A percentile compares a stretch with the other conserved stretches of the same genome.
Conservation (phyloP, 805 yeast genomes). For the Lachancea cidri region DNA sequence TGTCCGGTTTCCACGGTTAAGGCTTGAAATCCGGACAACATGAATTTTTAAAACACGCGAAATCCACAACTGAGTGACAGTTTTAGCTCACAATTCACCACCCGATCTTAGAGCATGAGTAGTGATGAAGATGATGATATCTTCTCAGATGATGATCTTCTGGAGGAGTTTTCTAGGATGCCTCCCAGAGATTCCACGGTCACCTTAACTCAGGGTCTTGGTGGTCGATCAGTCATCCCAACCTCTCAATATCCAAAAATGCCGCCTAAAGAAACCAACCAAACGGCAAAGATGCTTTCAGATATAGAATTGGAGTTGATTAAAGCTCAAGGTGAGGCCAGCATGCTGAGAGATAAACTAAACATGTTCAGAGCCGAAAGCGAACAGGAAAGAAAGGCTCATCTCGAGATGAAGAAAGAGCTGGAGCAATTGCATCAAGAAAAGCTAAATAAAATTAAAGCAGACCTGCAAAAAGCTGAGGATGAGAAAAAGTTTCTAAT, state of each 20-base stretch:
- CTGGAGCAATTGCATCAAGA: slow-evolving; percentile 19
- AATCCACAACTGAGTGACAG: neutral
- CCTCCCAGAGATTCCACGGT: slow-evolving; percentile 26
- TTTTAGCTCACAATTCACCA: too few species aligned
- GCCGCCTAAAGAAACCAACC: too few species aligned
- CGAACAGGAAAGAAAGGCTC: slow-evolving; percentile 34
- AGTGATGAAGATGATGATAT: slow-evolving; percentile 1
- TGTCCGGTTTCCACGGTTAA: too few species aligned
- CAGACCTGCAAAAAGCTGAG: slow-evolving; percentile 40
- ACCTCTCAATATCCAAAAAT: too few species aligned
- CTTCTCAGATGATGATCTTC: slow-evolving; percentile 34
- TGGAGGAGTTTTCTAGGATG: slow-evolving; percentile 44
- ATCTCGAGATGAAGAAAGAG: slow-evolving; percentile 24
- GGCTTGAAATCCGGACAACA: neutral
- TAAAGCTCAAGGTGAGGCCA: slow-evolving; percentile 72
- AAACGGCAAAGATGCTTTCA: neutral
- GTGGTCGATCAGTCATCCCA: too few species aligned
- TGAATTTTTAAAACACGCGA: neutral
- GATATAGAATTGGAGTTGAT: slow-evolving; percentile 31
- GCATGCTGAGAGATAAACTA: slow-evolving; percentile 66
- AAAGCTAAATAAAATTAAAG: slow-evolving; percentile 38
- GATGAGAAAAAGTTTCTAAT: slow-evolving; percentile 53
- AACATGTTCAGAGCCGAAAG: slow-evolving; percentile 40
- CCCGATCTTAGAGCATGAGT: neutral
- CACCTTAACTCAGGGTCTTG: neutral